Conservation (phyloP, 768 basidiomycete species). For the Macrolepiota albuminosa region DNA sequence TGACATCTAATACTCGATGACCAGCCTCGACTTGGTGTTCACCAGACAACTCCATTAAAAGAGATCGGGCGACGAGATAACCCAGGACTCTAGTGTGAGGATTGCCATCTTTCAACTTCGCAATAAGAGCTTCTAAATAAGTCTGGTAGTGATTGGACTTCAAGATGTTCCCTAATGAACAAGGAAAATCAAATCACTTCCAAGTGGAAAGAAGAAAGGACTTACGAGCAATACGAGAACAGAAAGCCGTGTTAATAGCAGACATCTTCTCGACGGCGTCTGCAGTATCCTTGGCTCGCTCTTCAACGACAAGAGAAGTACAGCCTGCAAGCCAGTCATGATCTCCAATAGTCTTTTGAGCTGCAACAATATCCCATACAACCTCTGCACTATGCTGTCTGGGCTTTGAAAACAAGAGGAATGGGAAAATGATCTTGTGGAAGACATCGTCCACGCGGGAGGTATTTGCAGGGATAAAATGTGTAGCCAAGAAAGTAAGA, state of each 20-base stretch:
- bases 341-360: constrained; percentile 12
- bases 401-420: constrained; percentile 69
- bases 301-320: constrained; percentile 34
- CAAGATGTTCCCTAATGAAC: constrained; percentile 56
- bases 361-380: constrained; percentile 66
- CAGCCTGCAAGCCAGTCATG: constrained; percentile 57
- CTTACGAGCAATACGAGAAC: constrained; percentile 63
- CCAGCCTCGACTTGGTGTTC: constrained; percentile 56
- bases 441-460: constrained; percentile 32
- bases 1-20: constrained; percentile 37
- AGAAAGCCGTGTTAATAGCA: constrained; percentile 48
- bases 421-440: constrained; percentile 61
- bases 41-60: constrained; percentile 53
- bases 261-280: constrained; percentile 40
- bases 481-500: constrained; percentile 47
- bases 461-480: constrained; percentile 33
- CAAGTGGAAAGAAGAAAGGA: constrained; percentile 9
- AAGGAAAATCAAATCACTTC: constrained; percentile 1
- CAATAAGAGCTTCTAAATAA: constrained; percentile 46
- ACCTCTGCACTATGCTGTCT: constrained; percentile 58
- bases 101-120: constrained; percentile 43
- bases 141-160: constrained; percentile 37
- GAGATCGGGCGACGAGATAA: constrained; percentile 56
- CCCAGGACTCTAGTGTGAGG: constrained; percentile 53
- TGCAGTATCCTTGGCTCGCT: constrained; percentile 26